Conservation (phyloP, 371 early-diverging fungal genomes). For the Mucor mucedo region DNA sequence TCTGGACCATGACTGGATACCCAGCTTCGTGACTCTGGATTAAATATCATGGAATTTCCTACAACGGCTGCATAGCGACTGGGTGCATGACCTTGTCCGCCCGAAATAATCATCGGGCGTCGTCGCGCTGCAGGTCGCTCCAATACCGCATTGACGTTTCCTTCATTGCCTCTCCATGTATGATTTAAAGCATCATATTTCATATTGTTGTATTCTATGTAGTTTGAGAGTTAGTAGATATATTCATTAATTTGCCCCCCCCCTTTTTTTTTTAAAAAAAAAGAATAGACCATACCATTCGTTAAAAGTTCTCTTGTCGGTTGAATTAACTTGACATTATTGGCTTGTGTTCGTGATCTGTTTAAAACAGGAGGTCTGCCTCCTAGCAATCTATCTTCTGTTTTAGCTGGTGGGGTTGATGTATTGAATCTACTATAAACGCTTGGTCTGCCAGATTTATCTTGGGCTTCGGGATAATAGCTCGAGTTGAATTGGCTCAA, state of each 20-base stretch:
- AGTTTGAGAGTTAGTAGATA: neutral
- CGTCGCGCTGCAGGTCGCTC: slow-evolving; percentile 20
- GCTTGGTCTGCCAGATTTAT: too few species aligned
- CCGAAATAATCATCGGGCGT: slow-evolving; percentile 28
- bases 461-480: too few species aligned
- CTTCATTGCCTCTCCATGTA: slow-evolving; percentile 48
- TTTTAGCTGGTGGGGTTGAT: neutral
- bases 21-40: slow-evolving; percentile 22
- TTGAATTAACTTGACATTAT: slow-evolving; percentile 30
- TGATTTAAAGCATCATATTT: slow-evolving; percentile 27
- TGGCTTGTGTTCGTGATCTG: neutral
- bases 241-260: neutral
- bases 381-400: neutral
- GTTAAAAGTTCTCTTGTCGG: slow-evolving; percentile 27
- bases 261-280: neutral
- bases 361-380: too few species aligned
- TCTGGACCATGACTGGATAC: slow-evolving; percentile 26
- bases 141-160: slow-evolving; percentile 24
- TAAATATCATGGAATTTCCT: slow-evolving; percentile 26
- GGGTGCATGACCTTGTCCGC: slow-evolving; percentile 7
- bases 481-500: too few species aligned
- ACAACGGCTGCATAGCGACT: slow-evolving; percentile 21
- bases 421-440: too few species aligned
- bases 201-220: slow-evolving; percentile 42
- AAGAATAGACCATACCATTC: slow-evolving; percentile 32